These are phyloP conservation scores for Fusarium pseudograminearum DNA, from an alignment of 2,329 filamentous ascomycete species.

Conservation along the genomic window DNA sequence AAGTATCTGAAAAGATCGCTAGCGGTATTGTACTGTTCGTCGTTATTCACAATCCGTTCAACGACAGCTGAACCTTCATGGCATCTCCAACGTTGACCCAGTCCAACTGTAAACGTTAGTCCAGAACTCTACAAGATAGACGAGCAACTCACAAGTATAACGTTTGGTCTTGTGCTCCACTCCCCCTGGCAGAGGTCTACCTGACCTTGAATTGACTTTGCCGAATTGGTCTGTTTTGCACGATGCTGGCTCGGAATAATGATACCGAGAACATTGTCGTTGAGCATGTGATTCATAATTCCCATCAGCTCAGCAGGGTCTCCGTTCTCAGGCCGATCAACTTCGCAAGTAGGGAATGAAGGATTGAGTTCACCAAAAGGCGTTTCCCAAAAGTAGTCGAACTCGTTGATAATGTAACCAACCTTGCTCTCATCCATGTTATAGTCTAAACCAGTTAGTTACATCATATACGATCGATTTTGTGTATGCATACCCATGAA, in stretches of 20 bases:
- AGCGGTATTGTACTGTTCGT: neutral
- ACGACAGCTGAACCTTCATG: constrained; percentile 52
- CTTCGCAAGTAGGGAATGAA: constrained; percentile 72
- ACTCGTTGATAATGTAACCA: constrained; percentile 74
- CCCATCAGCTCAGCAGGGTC: constrained; percentile 45
- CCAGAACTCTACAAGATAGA: neutral
- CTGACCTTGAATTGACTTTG: constrained; percentile 46
- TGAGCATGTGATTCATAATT: constrained; percentile 49
- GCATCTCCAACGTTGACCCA: constrained; percentile 57
- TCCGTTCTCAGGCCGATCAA: constrained; percentile 68
- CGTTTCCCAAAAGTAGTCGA: constrained; percentile 78
- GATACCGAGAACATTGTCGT: constrained; percentile 47
- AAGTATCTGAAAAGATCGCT: neutral
- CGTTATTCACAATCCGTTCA: constrained; percentile 52
- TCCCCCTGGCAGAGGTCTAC: constrained; percentile 42
- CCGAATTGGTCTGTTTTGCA: constrained; percentile 53
- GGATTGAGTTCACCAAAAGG: constrained; percentile 72
- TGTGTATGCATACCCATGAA: constrained; percentile 69
- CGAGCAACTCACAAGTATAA: constrained; percentile 47
- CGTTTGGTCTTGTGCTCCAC: constrained; percentile 44
- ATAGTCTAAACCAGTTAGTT: constrained; percentile 65
- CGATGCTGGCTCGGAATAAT: constrained; percentile 50
- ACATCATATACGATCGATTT: neutral
- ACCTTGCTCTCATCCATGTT: constrained; percentile 61
- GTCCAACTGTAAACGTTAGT: constrained; percentile 53